Evolutionary conservation across 768 basidiomycete genomes (phyloP), one percentile per base, ranked within the genome.

Genomic region (Multifurca ochricompacta): DNA sequence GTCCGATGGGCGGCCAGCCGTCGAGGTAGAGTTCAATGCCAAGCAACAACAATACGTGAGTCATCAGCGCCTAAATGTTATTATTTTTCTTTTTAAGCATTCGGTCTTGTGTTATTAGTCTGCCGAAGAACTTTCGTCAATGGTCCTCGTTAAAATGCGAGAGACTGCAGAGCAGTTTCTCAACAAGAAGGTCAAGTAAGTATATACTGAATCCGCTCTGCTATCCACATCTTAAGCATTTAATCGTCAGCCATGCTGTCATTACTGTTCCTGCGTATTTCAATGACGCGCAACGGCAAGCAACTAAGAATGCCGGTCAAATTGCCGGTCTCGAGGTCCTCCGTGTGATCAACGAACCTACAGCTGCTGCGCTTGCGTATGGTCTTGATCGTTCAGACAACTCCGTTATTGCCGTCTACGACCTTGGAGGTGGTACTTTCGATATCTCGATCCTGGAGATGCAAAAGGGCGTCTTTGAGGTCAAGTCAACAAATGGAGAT

Each of bases 371-470:
- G 27, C 85, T 98, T 49, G 96, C 96, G 0, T 99, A 99, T 67
- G 96, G 96, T 72, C 82, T 96, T 14, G 95, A 98, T 70, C 84
- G 87, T 44, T 58, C 68, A 0, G 76, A 83, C 44, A 84, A 88
- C 42, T 89, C 88, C 18, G 77, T 96, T 67, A 93, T 99, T 63
- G 96, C 96, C 39, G 96, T 99, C 54, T 99, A 98, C 69, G 96
- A 99, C 77, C 79, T 98, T 30, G 95, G 95, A 63, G 95, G 95
- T 64, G 95, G 95, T 53, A 97, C 95, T 21, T 98, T 98, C 70
- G 95, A 98, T 91, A 92, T 99, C 66, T 99, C 96, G 27, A 94
- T 99, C 62, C 77, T 99, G 52, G 94, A 97, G 74, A 98, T 98
- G 92, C 92, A 97, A 71, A 94, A 96, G 72, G 96, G 95, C 64